Evolutionary conservation across 1,139 yeast genomes (phyloP).

Genomic region (Hanseniaspora uvarum): DNA sequence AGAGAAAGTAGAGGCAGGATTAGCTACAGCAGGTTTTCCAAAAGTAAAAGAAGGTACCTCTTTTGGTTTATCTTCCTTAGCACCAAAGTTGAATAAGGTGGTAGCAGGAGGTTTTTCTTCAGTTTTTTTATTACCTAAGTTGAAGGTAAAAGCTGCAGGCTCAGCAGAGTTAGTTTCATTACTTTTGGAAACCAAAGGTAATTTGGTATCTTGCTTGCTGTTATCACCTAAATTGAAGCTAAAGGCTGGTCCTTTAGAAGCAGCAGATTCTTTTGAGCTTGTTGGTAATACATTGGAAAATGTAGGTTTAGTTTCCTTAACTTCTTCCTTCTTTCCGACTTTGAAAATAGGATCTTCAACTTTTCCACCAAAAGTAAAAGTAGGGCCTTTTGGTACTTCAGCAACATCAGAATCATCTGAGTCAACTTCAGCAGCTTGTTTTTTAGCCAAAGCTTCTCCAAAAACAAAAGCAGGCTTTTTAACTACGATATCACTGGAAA

Average conservation of each 20-base stretch:
- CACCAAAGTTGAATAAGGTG: constrained; percentile 5
- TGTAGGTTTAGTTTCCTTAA: constrained; percentile 2
- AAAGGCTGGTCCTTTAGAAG: constrained; percentile 26
- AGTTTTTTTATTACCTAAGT: constrained; percentile 20
- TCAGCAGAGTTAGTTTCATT: constrained; percentile 11
- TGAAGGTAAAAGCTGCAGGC: constrained; percentile 29
- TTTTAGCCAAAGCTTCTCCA: constrained; percentile 34
- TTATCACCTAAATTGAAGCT: constrained; percentile 25
- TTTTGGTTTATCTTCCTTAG: not conserved
- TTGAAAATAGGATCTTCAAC: constrained; percentile 44
- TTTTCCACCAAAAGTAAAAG: constrained; percentile 44
- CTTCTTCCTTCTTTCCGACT: constrained; percentile 25
- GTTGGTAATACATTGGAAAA: not conserved
- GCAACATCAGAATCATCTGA: constrained; percentile 48
- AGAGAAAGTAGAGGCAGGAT: constrained; percentile 24
- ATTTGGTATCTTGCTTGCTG: constrained; percentile 13
- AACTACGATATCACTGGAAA: constrained; percentile 44
- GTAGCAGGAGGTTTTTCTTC: not conserved
- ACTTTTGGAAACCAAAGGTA: not conserved
- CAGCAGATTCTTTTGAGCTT: constrained; percentile 13
- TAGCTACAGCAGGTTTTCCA: constrained; percentile 19
- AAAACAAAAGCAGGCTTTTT: constrained; percentile 52
- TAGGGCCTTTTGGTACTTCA: constrained; percentile 51
- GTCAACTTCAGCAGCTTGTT: constrained; percentile 35
- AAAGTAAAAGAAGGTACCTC: constrained; percentile 27